Base-by-base conservation (phyloP, 495 filamentous ascomycete genomes). In the Penicillium ochrochloron region DNA sequence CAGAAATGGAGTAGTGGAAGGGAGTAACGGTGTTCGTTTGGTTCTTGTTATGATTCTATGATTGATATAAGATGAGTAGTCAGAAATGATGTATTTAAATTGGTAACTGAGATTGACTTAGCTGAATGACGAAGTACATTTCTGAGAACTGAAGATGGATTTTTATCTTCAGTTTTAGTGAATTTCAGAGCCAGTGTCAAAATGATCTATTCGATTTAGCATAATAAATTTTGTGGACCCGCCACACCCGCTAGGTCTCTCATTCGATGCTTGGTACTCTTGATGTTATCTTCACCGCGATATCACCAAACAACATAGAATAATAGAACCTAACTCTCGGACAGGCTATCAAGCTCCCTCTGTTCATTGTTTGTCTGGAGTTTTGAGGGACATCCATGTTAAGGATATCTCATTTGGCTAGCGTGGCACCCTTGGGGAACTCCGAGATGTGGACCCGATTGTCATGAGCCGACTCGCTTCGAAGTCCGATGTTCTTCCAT, bases 1-100 rank as follows among this genome's bases (percentile, higher is more conserved):
- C 75, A 48, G 10, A 8, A 23, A 48, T 12, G 44, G 19, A 48
- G 44, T 48, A 48, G 12, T 0, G 19, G 44, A 12, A 12, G 21
- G 10, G 5, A 10, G 12, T 17, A 23, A 25, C 10, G 10, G 44
- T 5, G 9, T 12, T n/a, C 5, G 11, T 25, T 14, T 6, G n/a
- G 44, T 5, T 48, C 21, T 14, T 48, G 44, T 48, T 48, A 23
- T 48, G 9, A 5, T 41, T 15, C 3, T 14, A 44, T 44, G 19
- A 11, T 25, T 25, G 44, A 12, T 11, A 14, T 10, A 48, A 17
- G 14, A 41, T 41, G 15, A 41, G 14, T 37, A 41, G 2, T 15
- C 2, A 33, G 31, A 33, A 6, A 41, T 41, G 25, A 27, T 27
- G 25, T 41, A 41, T 41, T 2, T 6, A 41, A 41, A 41, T 41